A percentile compares a stretch with the other conserved stretches of the same genome.
Evolutionary conservation across 768 basidiomycete genomes (phyloP).

Genomic region (Rubroboletus pulcherrimus): DNA sequence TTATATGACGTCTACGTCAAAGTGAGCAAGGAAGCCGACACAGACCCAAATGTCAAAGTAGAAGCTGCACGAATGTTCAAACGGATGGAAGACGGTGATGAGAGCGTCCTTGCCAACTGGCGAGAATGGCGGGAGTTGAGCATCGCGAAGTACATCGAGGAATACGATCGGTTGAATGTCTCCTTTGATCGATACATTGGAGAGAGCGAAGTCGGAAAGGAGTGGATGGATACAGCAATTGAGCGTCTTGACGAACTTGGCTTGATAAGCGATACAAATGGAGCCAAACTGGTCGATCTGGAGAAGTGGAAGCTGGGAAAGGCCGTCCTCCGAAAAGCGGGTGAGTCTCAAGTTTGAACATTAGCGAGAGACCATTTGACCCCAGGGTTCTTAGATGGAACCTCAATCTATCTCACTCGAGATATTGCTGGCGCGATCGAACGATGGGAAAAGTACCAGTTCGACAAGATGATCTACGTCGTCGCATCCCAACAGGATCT

Average conservation of each 20-base stretch:
- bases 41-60: constrained; percentile 65
- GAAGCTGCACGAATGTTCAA: constrained; percentile 87
- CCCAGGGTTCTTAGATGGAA: constrained; percentile 59
- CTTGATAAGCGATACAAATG: constrained; percentile 71
- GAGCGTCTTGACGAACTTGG: constrained; percentile 64
- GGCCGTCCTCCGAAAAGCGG: constrained; percentile 84
- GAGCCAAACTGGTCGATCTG: constrained; percentile 83
- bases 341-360: constrained; percentile 32
- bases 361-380: background rate
- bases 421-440: constrained; percentile 94
- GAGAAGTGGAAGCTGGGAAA: constrained; percentile 90
- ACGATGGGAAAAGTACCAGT: constrained; percentile 88
- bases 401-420: constrained; percentile 90
- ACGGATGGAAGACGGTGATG: constrained; percentile 92
- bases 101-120: constrained; percentile 82
- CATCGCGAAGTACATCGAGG: constrained; percentile 82
- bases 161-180: constrained; percentile 87
- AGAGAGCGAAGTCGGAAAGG: constrained; percentile 76
- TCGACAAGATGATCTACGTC: constrained; percentile 92
- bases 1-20: constrained; percentile 93
- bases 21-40: constrained; percentile 81
- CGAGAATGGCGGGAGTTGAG: constrained; percentile 88
- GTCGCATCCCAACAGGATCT: constrained; percentile 84
- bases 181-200: constrained; percentile 90
- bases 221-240: constrained; percentile 71